phyloP scores from a whole-genome alignment of 441 rosid genomes.

The Capsella rubella region DNA sequence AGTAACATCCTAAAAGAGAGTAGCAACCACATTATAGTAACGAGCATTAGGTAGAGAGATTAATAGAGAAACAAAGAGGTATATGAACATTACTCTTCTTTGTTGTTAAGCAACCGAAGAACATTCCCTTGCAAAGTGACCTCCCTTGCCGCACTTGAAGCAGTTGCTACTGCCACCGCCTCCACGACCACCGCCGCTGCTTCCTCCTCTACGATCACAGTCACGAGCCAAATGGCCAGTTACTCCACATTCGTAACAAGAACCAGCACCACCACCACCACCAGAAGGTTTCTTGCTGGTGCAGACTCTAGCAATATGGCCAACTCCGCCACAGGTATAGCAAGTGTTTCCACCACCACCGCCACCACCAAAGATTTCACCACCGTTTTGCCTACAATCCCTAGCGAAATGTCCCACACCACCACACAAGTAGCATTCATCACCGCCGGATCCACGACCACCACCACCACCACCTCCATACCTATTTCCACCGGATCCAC shows the following conservation, averaged over 20 bases:
- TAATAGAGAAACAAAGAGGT: conserved; percentile 36
- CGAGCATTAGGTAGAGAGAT: background rate
- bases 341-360: conserved; percentile 50
- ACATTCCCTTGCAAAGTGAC: conserved; percentile 64
- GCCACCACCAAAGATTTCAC: conserved; percentile 19
- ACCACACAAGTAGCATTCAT: conserved; percentile 59
- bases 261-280: background rate
- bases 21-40: conserved; percentile 31
- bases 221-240: conserved; percentile 65
- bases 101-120: conserved; percentile 35
- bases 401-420: conserved; percentile 40
- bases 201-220: conserved; percentile 43
- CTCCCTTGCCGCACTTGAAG: conserved; percentile 49
- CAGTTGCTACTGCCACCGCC: conserved; percentile 36
- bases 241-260: conserved; percentile 57
- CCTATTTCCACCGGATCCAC: conserved; percentile 38
- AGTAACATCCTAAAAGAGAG: conserved; percentile 22
- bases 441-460: conserved; percentile 42
- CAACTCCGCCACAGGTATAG: conserved; percentile 71
- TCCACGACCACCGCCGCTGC: conserved; percentile 23
- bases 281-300: conserved; percentile 48
- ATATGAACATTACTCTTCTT: conserved; percentile 52
- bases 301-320: conserved; percentile 83
- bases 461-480: conserved; percentile 39
- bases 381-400: conserved; percentile 37